phyloP scores from a whole-genome alignment of 495 filamentous ascomycete genomes.

The Haplographium delicatum region DNA sequence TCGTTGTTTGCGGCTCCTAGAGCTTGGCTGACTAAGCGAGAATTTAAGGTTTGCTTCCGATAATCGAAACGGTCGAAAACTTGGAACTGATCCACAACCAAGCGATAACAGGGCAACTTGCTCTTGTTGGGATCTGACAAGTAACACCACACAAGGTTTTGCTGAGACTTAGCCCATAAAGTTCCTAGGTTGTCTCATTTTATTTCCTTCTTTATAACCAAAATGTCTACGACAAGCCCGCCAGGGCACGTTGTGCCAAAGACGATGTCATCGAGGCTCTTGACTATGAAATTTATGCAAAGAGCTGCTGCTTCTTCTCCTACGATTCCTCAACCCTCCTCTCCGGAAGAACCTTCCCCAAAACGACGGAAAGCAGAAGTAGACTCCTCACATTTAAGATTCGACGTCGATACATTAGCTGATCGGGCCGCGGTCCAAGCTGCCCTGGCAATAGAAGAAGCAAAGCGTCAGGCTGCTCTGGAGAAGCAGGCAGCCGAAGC shows the following conservation, averaged over 20 bases:
- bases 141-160: too few species aligned
- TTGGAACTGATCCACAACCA: neutral
- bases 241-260: conserved; percentile 38
- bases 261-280: conserved; percentile 79
- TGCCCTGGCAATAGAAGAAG: conserved; percentile 70
- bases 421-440: conserved; percentile 54
- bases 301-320: conserved; percentile 62
- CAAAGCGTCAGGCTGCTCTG: conserved; percentile 64
- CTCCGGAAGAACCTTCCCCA: conserved; percentile 34
- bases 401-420: conserved; percentile 29
- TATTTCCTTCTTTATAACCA: conserved; percentile 5
- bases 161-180: too few species aligned
- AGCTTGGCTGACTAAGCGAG: conserved; percentile 30
- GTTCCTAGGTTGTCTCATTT: neutral
- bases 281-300: conserved; percentile 99
- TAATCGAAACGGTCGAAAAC: conserved; percentile 2
- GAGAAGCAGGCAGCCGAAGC: conserved; percentile 64
- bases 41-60: neutral
- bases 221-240: conserved; percentile 15
- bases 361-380: conserved; percentile 50
- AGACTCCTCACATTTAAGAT: conserved; percentile 16
- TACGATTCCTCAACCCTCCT: conserved; percentile 34
- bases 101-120: neutral
- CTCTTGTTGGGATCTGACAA: conserved; percentile 1
- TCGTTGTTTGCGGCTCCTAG: conserved; percentile 18